These are phyloP conservation scores for Diospyros lotus DNA, from an alignment of 148 eudicot genomes.

Conservation along the genomic window DNA sequence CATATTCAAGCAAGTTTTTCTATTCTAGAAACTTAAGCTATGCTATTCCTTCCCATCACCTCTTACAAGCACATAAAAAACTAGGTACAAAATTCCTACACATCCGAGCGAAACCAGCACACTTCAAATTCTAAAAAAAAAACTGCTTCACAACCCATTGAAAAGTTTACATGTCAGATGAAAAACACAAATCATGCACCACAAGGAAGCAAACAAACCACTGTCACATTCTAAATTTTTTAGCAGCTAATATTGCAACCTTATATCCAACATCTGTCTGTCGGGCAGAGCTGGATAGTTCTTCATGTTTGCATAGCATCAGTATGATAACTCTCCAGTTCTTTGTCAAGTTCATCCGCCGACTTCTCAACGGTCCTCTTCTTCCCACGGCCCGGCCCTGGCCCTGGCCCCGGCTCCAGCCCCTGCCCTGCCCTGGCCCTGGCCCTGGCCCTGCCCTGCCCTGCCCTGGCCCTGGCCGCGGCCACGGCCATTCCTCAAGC, in stretches of 20 bases:
- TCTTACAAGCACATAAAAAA: no score
- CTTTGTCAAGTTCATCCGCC: constrained; percentile 88
- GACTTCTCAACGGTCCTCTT: constrained; percentile 52
- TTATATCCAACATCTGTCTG: no score
- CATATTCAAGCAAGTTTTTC: no score
- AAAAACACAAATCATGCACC: neutral
- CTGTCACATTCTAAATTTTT: neutral
- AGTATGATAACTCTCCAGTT: constrained; percentile 76
- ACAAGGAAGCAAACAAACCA: neutral
- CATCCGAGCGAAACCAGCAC: neutral
- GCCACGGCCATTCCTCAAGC: constrained; percentile 37
- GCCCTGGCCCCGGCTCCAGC: constrained; percentile 33
- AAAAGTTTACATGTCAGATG: neutral
- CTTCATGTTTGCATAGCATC: constrained; percentile 65
- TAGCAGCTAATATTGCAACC: constrained; percentile 6
- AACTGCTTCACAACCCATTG: neutral
- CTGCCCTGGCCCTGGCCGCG: constrained; percentile 32
- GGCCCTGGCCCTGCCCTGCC: constrained; percentile 35
- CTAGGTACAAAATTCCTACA: neutral
- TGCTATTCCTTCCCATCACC: no score
- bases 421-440: constrained; percentile 53
- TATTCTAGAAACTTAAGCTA: no score
- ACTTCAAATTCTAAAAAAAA: neutral
- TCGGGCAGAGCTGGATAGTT: neutral
- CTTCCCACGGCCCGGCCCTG: constrained; percentile 47